Conservation (phyloP, 2,329 filamentous ascomycete genomes). For the Albifimbria verrucaria region DNA sequence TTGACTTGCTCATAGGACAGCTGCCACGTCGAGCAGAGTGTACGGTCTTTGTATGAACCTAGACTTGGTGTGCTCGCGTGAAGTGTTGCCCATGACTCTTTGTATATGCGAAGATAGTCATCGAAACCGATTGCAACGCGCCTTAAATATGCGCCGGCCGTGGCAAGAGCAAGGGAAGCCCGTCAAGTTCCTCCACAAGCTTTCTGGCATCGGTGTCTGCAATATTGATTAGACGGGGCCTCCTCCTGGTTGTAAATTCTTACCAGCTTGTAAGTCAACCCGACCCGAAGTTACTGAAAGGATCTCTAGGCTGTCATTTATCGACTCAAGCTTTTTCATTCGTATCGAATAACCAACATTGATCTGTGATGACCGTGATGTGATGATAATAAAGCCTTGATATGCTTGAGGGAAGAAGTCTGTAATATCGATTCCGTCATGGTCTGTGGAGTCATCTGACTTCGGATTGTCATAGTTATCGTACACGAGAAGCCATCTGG, state of each 20-base stretch:
- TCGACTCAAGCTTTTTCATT: slow-evolving; percentile 27
- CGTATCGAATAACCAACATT: slow-evolving; percentile 27
- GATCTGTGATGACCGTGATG: slow-evolving; percentile 29
- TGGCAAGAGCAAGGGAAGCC: slow-evolving; percentile 45
- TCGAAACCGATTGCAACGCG: no score
- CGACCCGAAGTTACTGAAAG: slow-evolving; percentile 23
- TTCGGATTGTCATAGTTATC: slow-evolving; percentile 40
- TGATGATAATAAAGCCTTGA: slow-evolving; percentile 41
- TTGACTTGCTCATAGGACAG: slow-evolving; percentile 34
- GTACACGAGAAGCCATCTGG: slow-evolving; percentile 34
- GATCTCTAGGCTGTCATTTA: slow-evolving; percentile 26
- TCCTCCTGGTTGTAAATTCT: no score
- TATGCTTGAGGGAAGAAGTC: slow-evolving; percentile 26
- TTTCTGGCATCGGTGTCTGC: no score
- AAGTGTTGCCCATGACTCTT: no score
- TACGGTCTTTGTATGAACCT: no score
- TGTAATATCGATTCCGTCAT: no score
- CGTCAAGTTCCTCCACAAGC: slow-evolving; percentile 34
- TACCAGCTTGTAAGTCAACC: slow-evolving; percentile 21
- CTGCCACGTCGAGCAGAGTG: slow-evolving; percentile 36
- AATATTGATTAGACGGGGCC: no score
- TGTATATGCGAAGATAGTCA: no score
- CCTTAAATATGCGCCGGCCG: no score
- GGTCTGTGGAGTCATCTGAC: no score
- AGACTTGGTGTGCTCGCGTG: no score